Percentiles rank a stretch among this genome's conserved stretches.
Evolutionary conservation across 2,329 filamentous ascomycete genomes (phyloP).

Genomic region (Fusarium sp.): DNA sequence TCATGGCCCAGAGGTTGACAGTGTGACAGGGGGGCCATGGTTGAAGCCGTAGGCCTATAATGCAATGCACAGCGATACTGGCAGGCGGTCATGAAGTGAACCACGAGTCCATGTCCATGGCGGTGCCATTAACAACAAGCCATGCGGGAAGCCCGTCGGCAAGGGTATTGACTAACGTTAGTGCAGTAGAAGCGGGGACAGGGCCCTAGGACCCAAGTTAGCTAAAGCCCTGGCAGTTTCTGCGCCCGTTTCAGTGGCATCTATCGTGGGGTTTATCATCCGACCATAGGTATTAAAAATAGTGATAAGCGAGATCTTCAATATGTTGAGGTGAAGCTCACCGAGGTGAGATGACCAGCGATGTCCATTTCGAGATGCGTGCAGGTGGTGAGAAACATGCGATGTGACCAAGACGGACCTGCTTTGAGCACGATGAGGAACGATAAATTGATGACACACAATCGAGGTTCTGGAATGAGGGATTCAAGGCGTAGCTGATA

Average conservation of each 20-base stretch:
- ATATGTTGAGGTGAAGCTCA: conserved; percentile 7
- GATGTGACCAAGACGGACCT: conserved; percentile 25
- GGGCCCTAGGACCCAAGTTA: conserved; percentile 2
- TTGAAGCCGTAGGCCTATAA: conserved; percentile 21
- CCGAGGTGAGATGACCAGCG: conserved; percentile 12
- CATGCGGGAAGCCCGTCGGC: conserved; percentile 18
- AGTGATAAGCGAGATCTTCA: conserved; percentile 18
- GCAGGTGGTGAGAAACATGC: conserved; percentile 26
- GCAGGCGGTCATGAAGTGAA: conserved; percentile 27
- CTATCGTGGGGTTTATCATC: conserved; percentile 39
- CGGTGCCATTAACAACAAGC: conserved; percentile 35
- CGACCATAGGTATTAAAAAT: conserved; percentile 12
- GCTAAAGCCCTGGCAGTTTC: conserved; percentile 10
- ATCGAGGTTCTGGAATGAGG: conserved; percentile 22
- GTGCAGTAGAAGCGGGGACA: conserved; percentile 15
- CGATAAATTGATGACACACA: conserved; percentile 11
- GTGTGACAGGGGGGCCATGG: conserved; percentile 17
- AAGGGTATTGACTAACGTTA: conserved; percentile 2
- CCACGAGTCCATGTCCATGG: conserved; percentile 31
- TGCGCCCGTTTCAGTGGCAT: conserved; percentile 37
- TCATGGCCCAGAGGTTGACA: conserved; percentile 20
- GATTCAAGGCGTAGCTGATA: conserved; percentile 27
- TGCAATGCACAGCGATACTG: conserved; percentile 27
- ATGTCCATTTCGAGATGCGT: conserved; percentile 26
- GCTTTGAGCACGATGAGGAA: conserved; percentile 26